Evolutionary conservation across 345 rosid species (phyloP).

Genomic region (Camelina neglecta): DNA sequence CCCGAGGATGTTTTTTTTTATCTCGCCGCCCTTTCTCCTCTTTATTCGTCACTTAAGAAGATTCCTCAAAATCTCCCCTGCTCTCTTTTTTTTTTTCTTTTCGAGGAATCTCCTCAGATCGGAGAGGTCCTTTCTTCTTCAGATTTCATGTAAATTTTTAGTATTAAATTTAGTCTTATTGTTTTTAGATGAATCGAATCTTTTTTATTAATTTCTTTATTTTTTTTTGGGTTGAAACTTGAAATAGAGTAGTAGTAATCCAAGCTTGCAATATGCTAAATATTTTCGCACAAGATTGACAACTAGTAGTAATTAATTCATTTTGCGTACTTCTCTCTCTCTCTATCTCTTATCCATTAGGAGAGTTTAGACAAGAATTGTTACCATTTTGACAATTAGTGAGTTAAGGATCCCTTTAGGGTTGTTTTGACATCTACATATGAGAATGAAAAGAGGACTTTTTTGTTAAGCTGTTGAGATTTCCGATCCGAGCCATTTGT

Average conservation of each 20-base stretch:
- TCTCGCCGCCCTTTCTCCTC: slow-evolving; percentile 34
- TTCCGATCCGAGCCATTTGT: no score
- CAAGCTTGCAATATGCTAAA: neutral
- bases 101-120: slow-evolving; percentile 29
- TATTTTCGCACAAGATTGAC: neutral
- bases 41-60: slow-evolving; percentile 1
- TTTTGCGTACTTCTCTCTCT: neutral
- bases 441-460: slow-evolving; percentile 43
- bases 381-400: slow-evolving; percentile 39
- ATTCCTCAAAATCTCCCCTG: neutral
- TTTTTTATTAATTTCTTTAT: no score
- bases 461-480: slow-evolving; percentile 13
- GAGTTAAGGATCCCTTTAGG: slow-evolving; percentile 22
- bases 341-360: no score
- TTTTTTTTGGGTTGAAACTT: no score
- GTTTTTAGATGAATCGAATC: no score
- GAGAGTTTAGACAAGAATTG: no score
- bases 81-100: neutral
- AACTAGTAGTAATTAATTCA: neutral
- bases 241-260: no score
- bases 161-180: slow-evolving; percentile 18
- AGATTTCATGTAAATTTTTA: slow-evolving; percentile 7
- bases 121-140: slow-evolving; percentile 21
- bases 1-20: slow-evolving; percentile 25
- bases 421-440: slow-evolving; percentile 52